phyloP scores from a whole-genome alignment of 192 early-diverging fungal genomes.

The Ambispora gerdemannii region DNA sequence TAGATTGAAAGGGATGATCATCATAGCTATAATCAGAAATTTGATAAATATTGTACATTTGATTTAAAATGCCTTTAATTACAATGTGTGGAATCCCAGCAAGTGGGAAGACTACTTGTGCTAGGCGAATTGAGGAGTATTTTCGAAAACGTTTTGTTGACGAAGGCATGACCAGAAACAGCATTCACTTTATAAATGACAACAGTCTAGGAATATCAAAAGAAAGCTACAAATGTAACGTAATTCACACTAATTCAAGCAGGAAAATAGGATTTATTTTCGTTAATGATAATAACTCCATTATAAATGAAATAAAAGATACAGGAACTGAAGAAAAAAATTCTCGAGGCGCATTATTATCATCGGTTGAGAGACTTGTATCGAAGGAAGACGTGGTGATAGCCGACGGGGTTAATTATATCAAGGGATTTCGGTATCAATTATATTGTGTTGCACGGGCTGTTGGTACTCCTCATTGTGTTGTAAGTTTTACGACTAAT shows the following conservation, averaged over 20 bases:
- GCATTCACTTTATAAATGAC: slow-evolving; percentile 76
- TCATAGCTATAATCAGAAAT: too few species aligned
- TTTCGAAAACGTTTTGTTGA: slow-evolving; percentile 46
- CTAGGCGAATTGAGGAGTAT: slow-evolving; percentile 62
- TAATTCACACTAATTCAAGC: slow-evolving; percentile 30
- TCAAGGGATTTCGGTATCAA: slow-evolving; percentile 98
- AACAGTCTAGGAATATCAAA: slow-evolving; percentile 61
- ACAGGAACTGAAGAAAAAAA: slow-evolving; percentile 80
- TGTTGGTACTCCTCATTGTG: slow-evolving; percentile 83
- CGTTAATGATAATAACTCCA: slow-evolving; percentile 23
- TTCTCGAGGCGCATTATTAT: slow-evolving; percentile 78
- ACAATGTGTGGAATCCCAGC: slow-evolving; percentile 84
- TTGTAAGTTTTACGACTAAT: slow-evolving; percentile 45
- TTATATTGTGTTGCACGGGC: slow-evolving; percentile 86
- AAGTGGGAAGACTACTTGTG: slow-evolving; percentile 86
- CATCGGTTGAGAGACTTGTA: slow-evolving; percentile 83
- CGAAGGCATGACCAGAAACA: slow-evolving; percentile 39
- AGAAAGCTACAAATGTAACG: slow-evolving; percentile 60
- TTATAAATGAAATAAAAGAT: neutral
- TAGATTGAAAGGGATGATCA: too few species aligned
- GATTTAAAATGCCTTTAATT: slow-evolving; percentile 90
- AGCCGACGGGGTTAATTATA: slow-evolving; percentile 94
- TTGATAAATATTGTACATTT: too few species aligned
- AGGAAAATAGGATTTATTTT: too few species aligned
- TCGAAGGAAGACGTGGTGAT: slow-evolving; percentile 86